These are phyloP conservation scores for Purpureocillium lavendulum DNA, from an alignment of 2,329 filamentous ascomycete genomes.

Conservation along the genomic window DNA sequence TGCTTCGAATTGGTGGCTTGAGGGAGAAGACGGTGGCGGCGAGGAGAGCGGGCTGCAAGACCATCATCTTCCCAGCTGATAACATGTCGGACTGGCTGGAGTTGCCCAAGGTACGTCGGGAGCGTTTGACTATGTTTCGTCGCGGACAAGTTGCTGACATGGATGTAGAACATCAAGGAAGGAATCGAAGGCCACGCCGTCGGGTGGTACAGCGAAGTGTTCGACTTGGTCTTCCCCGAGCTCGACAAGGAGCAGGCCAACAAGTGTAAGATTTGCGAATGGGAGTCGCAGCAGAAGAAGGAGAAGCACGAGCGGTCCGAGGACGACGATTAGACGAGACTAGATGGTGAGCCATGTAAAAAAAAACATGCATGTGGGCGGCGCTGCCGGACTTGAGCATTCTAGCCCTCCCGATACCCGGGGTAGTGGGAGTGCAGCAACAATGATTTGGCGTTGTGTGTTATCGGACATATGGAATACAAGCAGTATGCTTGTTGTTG, in stretches of 20 bases:
- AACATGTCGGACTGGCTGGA: slow-evolving; percentile 97
- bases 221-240: slow-evolving; percentile 79
- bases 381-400: slow-evolving; percentile 4
- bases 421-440: background rate
- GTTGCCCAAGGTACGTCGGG: slow-evolving; percentile 87
- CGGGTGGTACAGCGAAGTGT: slow-evolving; percentile 90
- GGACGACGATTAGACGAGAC: slow-evolving; percentile 22
- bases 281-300: slow-evolving; percentile 38
- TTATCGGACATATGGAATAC: background rate
- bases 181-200: slow-evolving; percentile 88
- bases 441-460: slow-evolving; percentile 6
- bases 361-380: slow-evolving; percentile 2
- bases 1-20: slow-evolving; percentile 86
- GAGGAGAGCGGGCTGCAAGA: slow-evolving; percentile 82
- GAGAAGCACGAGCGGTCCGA: slow-evolving; percentile 26
- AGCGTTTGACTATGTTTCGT: slow-evolving; percentile 16
- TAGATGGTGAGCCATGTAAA: slow-evolving; percentile 1
- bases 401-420: background rate
- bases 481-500: too few relatives aligned
- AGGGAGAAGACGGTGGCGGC: slow-evolving; percentile 97
- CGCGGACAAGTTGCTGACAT: background rate
- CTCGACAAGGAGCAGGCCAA: slow-evolving; percentile 68
- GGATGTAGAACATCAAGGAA: slow-evolving; percentile 85
- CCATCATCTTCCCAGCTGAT: slow-evolving; percentile 89
- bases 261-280: slow-evolving; percentile 56